Base-by-base conservation (phyloP, 495 filamentous ascomycete species). In the Penicillium salamii region DNA sequence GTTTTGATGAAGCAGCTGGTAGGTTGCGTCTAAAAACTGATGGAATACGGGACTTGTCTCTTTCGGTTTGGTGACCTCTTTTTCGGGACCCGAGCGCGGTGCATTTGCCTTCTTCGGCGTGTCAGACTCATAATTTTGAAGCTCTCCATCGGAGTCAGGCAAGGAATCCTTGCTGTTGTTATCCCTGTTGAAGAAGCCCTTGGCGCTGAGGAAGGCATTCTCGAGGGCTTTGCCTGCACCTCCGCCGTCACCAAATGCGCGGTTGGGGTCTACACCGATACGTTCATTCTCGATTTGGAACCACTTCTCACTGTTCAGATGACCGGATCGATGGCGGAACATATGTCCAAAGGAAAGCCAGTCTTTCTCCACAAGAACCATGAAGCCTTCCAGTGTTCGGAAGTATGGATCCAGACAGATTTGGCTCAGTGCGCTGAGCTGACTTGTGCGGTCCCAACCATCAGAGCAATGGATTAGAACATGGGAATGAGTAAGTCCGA, bases 271-370 rank as follows among this genome's bases (percentile, higher is more conserved):
- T n/a, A 77, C 70, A 9, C 74, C 74, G 13, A 79, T 72, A 20
- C 78, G 61, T 52, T 79, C 77, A 47, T 84, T 91, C 66, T 97
- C 88, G 31, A 88, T 82, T 31, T 84, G 78, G 63, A 99, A 99
- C 91, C 91, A 99, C 61, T 95, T 96, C 45, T 97, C 93, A 52
- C 86, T 89, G 53, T 85, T 88, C 32, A 96, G 69, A 53, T 86
- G 86, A 5, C 91, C 93, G 8, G 88, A 89, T 38, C 93, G 84
- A 55, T 95, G 84, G 34, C 89, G 81, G 71, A 97, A 99, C 85
- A 96, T 96, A 63, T 99, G 92, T 7, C 93, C 93, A 65, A 96
- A 99, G 0, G 92, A 91, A 15, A 97, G 75, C 91, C 92, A 99
- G 61, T 99, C 93, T 61, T 99, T 99, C 64, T 97, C 95, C 2